Conservation (phyloP, 257 asterid genomes). For the Scutellaria galericulata region DNA sequence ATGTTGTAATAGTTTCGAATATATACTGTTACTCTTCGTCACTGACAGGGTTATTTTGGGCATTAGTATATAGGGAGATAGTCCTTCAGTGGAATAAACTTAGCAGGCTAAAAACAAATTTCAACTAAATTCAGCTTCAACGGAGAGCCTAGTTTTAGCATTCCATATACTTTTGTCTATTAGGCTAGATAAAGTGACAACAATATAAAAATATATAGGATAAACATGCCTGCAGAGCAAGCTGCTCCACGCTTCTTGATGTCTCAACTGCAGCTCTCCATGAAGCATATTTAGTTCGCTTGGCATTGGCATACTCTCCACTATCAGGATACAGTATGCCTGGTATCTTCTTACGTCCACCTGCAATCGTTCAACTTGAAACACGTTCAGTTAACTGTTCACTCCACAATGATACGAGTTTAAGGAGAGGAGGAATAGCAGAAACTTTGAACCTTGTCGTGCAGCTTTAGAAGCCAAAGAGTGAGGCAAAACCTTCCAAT, state of each 20-base stretch:
- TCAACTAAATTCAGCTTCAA: conserved; percentile 2
- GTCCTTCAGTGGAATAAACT: conserved; percentile 12
- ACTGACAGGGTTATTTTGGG: conserved; percentile 8
- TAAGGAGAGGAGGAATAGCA: conserved; percentile 17
- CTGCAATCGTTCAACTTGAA: conserved; percentile 50
- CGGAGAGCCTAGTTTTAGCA: conserved; percentile 25
- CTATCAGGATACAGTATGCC: conserved; percentile 79
- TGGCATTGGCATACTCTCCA: conserved; percentile 81
- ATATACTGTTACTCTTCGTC: conserved; percentile 12
- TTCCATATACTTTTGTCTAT: conserved; percentile 11
- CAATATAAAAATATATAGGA: conserved; percentile 22
- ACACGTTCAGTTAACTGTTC: conserved; percentile 36
- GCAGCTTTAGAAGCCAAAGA: conserved; percentile 90
- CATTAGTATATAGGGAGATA: conserved; percentile 13
- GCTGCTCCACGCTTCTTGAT: conserved; percentile 80
- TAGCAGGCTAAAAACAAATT: conserved; percentile 19
- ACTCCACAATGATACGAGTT: conserved; percentile 29
- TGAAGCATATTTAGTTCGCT: conserved; percentile 71
- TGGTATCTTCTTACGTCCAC: conserved; percentile 86
- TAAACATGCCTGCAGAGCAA: conserved; percentile 80
- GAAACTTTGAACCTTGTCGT: conserved; percentile 73
- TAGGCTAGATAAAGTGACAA: conserved; percentile 23
- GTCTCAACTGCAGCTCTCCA: conserved; percentile 98
- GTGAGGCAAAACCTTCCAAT: conserved; percentile 82
- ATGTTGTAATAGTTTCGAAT: conserved; percentile 20